Conservation (phyloP, 345 rosid genomes). For the Gossypioides kirkii region DNA sequence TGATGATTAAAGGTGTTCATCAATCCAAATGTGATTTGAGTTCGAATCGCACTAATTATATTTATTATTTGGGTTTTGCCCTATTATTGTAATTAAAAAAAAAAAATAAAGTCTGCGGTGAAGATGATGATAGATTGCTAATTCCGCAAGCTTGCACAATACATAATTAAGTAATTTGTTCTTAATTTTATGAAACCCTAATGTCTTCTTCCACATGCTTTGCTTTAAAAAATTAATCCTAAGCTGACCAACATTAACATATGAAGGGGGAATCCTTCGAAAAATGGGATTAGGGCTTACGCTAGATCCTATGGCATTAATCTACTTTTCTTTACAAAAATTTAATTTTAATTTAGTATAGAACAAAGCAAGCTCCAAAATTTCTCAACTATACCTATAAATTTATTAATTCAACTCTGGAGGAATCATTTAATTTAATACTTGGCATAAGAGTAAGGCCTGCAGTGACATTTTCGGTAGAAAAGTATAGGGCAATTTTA, state of each 20-base stretch:
- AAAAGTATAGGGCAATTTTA: background rate
- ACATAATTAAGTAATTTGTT: background rate
- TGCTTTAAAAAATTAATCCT: background rate
- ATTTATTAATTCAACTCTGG: constrained; percentile 14
- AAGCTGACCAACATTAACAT: constrained; percentile 13
- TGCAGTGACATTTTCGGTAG: constrained; percentile 2
- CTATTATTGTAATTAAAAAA: no score
- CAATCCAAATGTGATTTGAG: no score
- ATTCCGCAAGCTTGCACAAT: constrained; percentile 1
- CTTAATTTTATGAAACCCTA: background rate
- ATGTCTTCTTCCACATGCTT: background rate
- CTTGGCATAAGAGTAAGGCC: constrained; percentile 7
- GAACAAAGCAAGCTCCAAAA: constrained; percentile 23
- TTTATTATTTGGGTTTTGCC: no score
- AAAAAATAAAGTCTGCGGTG: no score
- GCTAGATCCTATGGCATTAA: constrained; percentile 43
- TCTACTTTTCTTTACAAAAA: background rate
- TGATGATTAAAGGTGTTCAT: no score
- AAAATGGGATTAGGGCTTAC: constrained; percentile 32
- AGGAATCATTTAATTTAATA: constrained; percentile 16
- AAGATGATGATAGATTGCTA: no score
- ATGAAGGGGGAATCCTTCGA: constrained; percentile 38
- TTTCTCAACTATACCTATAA: background rate
- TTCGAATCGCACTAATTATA: no score
- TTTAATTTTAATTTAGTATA: background rate